These are phyloP conservation scores for Digitaria exilis DNA, from an alignment of 202 grass and related monocot species.

Conservation along the genomic window DNA sequence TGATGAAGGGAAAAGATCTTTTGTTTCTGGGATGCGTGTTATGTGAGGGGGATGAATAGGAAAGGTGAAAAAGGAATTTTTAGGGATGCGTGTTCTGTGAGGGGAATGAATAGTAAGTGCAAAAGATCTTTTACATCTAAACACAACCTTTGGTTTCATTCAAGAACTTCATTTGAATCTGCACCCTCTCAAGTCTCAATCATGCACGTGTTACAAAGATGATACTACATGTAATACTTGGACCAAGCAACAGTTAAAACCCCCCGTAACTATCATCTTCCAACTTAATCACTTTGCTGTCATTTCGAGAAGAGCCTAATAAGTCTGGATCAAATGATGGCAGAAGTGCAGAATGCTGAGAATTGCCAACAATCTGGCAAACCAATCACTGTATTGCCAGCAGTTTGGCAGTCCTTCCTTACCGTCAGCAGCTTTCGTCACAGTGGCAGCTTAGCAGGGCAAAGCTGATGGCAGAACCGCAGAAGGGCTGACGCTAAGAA, in stretches of 20 bases:
- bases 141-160: background rate
- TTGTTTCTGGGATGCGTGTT: too few relatives aligned
- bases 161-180: background rate
- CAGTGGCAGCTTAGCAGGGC: constrained; percentile 28
- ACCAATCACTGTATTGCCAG: constrained; percentile 28
- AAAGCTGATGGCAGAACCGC: constrained; percentile 33
- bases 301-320: constrained; percentile 25
- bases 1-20: too few relatives aligned
- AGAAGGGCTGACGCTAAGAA: constrained; percentile 7
- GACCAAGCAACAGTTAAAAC: background rate
- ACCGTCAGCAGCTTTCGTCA: background rate
- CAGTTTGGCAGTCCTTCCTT: constrained; percentile 8
- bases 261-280: constrained; percentile 1
- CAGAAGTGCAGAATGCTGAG: background rate
- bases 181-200: background rate
- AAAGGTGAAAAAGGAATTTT: too few relatives aligned
- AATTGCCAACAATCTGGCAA: constrained; percentile 24
- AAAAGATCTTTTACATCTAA: too few relatives aligned
- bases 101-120: too few relatives aligned
- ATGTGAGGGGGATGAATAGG: too few relatives aligned
- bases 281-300: background rate
- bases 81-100: too few relatives aligned
- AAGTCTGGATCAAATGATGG: background rate
- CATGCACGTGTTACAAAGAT: constrained; percentile 24
- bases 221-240: background rate